Conservation (phyloP, 768 basidiomycete species). For the Erythrobasidium yunnanense region DNA sequence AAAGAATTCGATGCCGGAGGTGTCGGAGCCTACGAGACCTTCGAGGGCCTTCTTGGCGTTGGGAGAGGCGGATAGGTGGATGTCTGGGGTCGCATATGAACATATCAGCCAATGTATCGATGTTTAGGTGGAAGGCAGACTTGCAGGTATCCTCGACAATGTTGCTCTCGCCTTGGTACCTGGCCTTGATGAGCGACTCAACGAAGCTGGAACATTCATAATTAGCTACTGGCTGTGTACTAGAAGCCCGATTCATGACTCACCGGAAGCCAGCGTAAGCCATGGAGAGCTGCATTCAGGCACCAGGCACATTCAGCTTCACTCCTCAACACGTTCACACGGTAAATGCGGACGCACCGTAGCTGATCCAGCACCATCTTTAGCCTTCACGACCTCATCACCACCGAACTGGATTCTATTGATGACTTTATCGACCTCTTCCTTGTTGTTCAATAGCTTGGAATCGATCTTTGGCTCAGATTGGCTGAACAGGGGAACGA, state of each 20-base stretch:
- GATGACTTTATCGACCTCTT: constrained; percentile 52
- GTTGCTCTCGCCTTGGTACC: constrained; percentile 79
- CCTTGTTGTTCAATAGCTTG: constrained; percentile 45
- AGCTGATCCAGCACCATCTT: constrained; percentile 71
- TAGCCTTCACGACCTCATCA: constrained; percentile 96
- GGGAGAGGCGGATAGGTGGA: constrained; percentile 63
- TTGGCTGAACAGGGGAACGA: constrained; percentile 86
- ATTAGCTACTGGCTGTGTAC: neutral
- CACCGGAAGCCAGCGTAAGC: constrained; percentile 51
- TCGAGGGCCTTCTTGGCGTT: constrained; percentile 61
- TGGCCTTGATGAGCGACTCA: constrained; percentile 64
- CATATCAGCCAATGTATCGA: neutral
- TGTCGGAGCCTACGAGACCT: constrained; percentile 60
- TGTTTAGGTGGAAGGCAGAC: neutral
- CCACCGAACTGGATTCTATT: constrained; percentile 90
- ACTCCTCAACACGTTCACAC: neutral
- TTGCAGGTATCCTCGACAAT: constrained; percentile 44
- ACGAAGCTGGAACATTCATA: constrained; percentile 65
- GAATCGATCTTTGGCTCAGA: constrained; percentile 65
- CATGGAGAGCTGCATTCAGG: constrained; percentile 52
- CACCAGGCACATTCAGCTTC: neutral
- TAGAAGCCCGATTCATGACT: neutral
- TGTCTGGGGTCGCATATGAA: constrained; percentile 52
- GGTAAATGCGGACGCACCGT: neutral
- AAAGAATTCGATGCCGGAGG: constrained; percentile 60